A percentile compares a stretch with the other conserved stretches of the same genome.
Conservation (phyloP, 2,329 filamentous ascomycete genomes). For the Orbilia brochopaga region DNA sequence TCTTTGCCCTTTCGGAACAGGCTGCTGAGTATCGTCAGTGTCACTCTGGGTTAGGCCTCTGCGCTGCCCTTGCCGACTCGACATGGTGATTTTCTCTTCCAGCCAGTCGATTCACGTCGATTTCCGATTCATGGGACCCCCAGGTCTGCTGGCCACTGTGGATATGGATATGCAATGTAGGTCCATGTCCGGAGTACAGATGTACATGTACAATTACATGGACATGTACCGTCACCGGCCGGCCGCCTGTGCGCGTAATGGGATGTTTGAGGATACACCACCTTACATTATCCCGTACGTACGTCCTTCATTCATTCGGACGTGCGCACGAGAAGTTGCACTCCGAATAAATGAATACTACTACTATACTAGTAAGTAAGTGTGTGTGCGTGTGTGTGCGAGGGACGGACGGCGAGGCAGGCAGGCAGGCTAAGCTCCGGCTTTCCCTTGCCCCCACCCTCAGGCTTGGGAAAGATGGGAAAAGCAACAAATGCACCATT, state of each 20-base stretch:
- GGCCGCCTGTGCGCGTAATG: constrained; percentile 1
- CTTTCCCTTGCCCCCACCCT: constrained; percentile 41
- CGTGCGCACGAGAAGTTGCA: too few species aligned
- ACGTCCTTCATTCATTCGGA: too few species aligned
- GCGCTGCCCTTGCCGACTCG: background rate
- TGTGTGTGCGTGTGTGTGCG: too few species aligned
- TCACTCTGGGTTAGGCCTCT: background rate
- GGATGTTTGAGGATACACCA: background rate
- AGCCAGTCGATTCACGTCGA: constrained; percentile 1
- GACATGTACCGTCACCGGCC: background rate
- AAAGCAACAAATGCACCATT: constrained; percentile 50
- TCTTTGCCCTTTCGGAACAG: background rate
- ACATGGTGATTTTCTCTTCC: constrained; percentile 15
- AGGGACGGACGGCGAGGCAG: background rate
- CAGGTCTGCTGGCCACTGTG: background rate
- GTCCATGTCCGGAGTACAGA: background rate
- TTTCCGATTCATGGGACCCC: constrained; percentile 1
- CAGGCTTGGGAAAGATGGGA: constrained; percentile 32
- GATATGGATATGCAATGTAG: background rate
- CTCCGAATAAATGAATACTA: too few species aligned
- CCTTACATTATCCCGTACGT: background rate
- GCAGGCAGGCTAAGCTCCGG: too few species aligned
- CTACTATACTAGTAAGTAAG: too few species aligned
- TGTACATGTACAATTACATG: background rate
- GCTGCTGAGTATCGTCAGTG: background rate